Percentiles rank a stretch among this genome's conserved stretches.
phyloP scores from a whole-genome alignment of 2,329 filamentous ascomycete genomes.

The Ciborinia camelliae region DNA sequence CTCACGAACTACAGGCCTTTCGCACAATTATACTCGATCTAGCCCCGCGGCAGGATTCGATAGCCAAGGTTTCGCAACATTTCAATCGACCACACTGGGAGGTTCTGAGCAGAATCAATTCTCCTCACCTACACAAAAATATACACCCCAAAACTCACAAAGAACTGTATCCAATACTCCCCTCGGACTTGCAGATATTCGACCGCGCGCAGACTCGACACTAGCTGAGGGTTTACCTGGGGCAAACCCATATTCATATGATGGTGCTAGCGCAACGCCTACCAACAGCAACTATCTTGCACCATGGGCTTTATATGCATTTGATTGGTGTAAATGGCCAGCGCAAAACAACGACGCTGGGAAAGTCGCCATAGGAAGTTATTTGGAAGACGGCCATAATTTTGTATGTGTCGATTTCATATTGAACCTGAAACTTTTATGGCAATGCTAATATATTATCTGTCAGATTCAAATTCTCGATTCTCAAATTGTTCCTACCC shows the following conservation, averaged over 20 bases:
- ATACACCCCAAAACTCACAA: constrained; percentile 55
- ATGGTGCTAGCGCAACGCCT: constrained; percentile 61
- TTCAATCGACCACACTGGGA: constrained; percentile 63
- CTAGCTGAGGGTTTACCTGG: constrained; percentile 69
- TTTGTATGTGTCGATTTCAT: constrained; percentile 59
- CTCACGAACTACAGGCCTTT: constrained; percentile 62
- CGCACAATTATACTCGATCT: constrained; percentile 78
- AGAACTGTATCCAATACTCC: constrained; percentile 73
- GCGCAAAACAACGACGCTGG: constrained; percentile 76
- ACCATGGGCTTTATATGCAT: constrained; percentile 93
- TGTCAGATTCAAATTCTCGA: constrained; percentile 92
- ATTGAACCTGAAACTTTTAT: neutral
- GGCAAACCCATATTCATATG: constrained; percentile 56
- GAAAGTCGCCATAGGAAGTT: constrained; percentile 93
- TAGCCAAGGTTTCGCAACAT: constrained; percentile 49
- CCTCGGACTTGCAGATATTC: constrained; percentile 85
- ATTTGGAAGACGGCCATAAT: constrained; percentile 96
- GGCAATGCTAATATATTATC: neutral
- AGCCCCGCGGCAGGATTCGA: constrained; percentile 68
- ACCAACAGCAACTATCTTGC: constrained; percentile 90
- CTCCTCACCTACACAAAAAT: constrained; percentile 55
- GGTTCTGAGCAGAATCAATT: constrained; percentile 57
- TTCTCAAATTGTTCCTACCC: constrained; percentile 71
- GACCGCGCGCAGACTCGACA: constrained; percentile 78
- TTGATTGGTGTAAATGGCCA: constrained; percentile 99